A percentile compares a stretch with the other conserved stretches of the same genome.
Conservation (phyloP, 495 filamentous ascomycete genomes). For the Penicillium paxilli region DNA sequence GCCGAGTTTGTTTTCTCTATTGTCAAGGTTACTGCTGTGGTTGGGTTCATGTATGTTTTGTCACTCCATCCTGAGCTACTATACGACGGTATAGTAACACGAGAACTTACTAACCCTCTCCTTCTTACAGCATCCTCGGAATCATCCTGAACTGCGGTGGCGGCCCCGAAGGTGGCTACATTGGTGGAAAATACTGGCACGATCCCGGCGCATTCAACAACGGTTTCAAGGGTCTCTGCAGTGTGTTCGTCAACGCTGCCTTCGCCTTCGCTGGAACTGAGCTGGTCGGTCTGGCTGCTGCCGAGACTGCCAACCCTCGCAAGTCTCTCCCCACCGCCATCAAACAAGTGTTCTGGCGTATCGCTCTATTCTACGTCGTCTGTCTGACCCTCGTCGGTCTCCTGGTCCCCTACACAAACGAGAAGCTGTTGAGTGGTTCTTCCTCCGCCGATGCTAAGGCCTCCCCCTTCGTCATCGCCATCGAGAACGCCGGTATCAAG, state of each 20-base stretch:
- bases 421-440: slow-evolving; percentile 54
- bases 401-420: slow-evolving; percentile 69
- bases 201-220: slow-evolving; percentile 85
- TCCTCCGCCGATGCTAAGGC: slow-evolving; percentile 65
- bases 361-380: slow-evolving; percentile 82
- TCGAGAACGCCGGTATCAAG: slow-evolving; percentile 73
- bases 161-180: slow-evolving; percentile 70
- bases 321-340: slow-evolving; percentile 84
- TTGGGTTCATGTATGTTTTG: slow-evolving; percentile 79
- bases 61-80: background rate
- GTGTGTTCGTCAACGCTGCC: slow-evolving; percentile 88
- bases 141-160: slow-evolving; percentile 81
- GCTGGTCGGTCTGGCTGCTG: slow-evolving; percentile 87
- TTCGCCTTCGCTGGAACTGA: slow-evolving; percentile 94
- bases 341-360: slow-evolving; percentile 96
- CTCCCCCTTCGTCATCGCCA: slow-evolving; percentile 89
- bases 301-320: slow-evolving; percentile 83
- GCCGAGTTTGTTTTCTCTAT: slow-evolving; percentile 87
- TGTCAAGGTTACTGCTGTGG: slow-evolving; percentile 82
- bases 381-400: slow-evolving; percentile 72
- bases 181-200: slow-evolving; percentile 83
- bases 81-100: background rate
- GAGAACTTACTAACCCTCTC: background rate
- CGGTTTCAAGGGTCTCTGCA: slow-evolving; percentile 93
- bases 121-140: slow-evolving; percentile 62